Base-by-base conservation (phyloP, 306 rosid genomes). In the Cucumis cinereus region DNA sequence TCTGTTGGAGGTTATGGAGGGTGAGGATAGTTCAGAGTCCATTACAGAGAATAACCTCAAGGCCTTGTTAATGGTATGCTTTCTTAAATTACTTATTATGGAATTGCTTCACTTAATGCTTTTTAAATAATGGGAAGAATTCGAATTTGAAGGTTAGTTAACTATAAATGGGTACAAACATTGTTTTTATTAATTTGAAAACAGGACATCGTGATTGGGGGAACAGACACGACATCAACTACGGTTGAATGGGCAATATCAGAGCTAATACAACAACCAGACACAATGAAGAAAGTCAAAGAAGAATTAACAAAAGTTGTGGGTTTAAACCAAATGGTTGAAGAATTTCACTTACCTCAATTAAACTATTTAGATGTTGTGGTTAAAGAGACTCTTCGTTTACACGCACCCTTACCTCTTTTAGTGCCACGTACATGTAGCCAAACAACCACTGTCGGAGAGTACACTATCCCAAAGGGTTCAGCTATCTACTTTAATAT, bases 121-220 rank as follows among this genome's bases (percentile, higher is more conserved):
- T 26, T 26, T 26, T 26, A 26, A 26, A 26, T 26, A 26, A 26
- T 1, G 1, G 30, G 30, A 26, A 26, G 2, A 2, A 26, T 26
- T 26, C 30, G 30, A 26, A 26, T 2, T 26, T 26, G n/a, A n/a
- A n/a, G n/a, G n/a, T n/a, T n/a, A n/a, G n/a, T n/a, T n/a, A n/a
- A n/a, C n/a, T n/a, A n/a, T n/a, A n/a, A n/a, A n/a, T n/a, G n/a
- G n/a, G n/a, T n/a, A n/a, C n/a, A n/a, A n/a, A n/a, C n/a, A 26
- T 26, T 26, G 1, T 26, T 26, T 26, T 26, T 26, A 1, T 26
- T 26, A 26, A 1, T 26, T 26, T 26, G 2, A 26, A 26, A 26
- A 60, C 17, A 83, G 89, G 89, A 85, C 50, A 55, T 74, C 10
- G 73, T 84, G 69, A 53, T 77, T 30, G 88, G 68, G 22, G 85